Conservation (phyloP, 2,329 filamentous ascomycete genomes). For the Cercospora brassicicola region DNA sequence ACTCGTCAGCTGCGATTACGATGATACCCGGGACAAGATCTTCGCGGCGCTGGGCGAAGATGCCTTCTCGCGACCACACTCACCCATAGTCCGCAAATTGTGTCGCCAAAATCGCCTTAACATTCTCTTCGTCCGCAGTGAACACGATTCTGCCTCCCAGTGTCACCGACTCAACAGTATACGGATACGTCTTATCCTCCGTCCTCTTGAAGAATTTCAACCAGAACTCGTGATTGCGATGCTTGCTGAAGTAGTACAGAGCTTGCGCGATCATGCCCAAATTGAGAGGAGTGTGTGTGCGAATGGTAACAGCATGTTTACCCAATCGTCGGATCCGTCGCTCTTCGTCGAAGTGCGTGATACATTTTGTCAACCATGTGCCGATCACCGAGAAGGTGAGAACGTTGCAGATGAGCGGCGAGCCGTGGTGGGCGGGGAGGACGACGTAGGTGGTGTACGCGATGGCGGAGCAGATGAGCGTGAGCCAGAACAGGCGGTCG, state of each 20-base stretch:
- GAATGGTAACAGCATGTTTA: conserved; percentile 46
- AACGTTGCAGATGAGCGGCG: conserved; percentile 11
- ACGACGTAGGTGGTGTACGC: conserved; percentile 4
- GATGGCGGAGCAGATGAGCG: conserved; percentile 19
- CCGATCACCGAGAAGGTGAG: conserved; percentile 11
- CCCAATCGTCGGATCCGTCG: conserved; percentile 46
- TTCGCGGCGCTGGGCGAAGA: too few species aligned
- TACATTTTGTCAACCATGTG: conserved; percentile 23
- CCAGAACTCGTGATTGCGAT: conserved; percentile 66
- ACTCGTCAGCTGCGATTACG: too few species aligned
- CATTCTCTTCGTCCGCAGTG: conserved; percentile 82
- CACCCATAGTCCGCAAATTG: conserved; percentile 79
- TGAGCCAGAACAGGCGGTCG: conserved; percentile 20
- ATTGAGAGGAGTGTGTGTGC: conserved; percentile 50
- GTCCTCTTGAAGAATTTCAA: conserved; percentile 47
- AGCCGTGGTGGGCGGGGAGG: neutral
- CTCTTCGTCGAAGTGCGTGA: conserved; percentile 35
- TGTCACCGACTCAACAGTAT: conserved; percentile 62
- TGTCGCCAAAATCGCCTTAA: conserved; percentile 84
- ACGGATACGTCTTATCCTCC: conserved; percentile 43
- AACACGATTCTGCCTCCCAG: conserved; percentile 64
- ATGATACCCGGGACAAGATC: too few species aligned
- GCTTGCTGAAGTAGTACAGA: conserved; percentile 48
- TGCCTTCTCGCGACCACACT: too few species aligned
- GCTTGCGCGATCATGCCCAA: conserved; percentile 64